Conservation (phyloP, 495 filamentous ascomycete species). For the Annulohypoxylon nitens region DNA sequence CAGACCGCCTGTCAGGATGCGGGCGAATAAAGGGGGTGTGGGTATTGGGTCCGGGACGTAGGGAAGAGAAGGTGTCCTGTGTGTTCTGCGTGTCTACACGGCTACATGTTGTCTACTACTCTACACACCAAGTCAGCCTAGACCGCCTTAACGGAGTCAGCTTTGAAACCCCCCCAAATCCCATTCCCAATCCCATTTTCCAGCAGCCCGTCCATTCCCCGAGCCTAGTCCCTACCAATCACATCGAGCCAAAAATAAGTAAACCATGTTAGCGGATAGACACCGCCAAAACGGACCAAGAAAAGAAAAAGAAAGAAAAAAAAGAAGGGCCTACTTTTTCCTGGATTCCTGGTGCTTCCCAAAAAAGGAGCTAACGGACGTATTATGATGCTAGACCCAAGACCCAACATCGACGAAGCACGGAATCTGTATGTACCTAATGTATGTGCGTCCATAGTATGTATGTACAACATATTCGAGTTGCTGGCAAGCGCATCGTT, state of each 20-base stretch:
- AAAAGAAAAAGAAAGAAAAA: constrained; percentile 10
- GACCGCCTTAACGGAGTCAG: constrained; percentile 48
- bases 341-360: constrained; percentile 10
- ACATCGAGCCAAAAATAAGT: constrained; percentile 21
- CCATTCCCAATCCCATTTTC: constrained; percentile 15
- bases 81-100: background rate
- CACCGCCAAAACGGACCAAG: constrained; percentile 33
- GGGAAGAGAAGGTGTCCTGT: constrained; percentile 36
- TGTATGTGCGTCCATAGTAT: constrained; percentile 1
- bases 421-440: background rate
- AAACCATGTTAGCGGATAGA: constrained; percentile 25
- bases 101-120: background rate
- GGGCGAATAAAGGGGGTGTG: constrained; percentile 41
- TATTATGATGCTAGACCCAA: constrained; percentile 5
- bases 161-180: constrained; percentile 41
- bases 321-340: constrained; percentile 20
- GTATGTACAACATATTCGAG: constrained; percentile 37
- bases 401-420: constrained; percentile 16
- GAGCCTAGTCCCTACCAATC: constrained; percentile 40
- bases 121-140: constrained; percentile 46
- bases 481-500: constrained; percentile 43
- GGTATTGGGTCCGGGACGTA: constrained; percentile 33
- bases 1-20: constrained; percentile 55
- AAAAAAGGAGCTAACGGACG: background rate
- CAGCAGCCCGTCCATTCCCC: constrained; percentile 32